Evolutionary conservation across 345 rosid genomes (phyloP).

Genomic region (Erucastrum elatum): DNA sequence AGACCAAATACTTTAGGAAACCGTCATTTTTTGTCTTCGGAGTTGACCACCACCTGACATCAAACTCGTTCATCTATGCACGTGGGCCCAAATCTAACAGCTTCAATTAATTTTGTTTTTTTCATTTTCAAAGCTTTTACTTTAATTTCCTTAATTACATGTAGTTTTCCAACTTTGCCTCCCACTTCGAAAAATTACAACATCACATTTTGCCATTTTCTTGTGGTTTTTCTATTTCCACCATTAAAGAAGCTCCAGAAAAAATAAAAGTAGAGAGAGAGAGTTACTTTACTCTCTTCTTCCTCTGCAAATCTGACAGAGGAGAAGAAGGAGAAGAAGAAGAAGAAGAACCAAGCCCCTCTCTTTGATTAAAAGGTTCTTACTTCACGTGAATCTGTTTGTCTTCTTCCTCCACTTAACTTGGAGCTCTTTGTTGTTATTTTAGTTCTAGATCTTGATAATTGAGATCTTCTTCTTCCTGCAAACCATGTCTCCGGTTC

Average conservation of each 20-base stretch:
- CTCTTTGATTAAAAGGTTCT: slow-evolving; percentile 28
- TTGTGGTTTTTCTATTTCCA: slow-evolving; percentile 24
- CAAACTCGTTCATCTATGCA: slow-evolving; percentile 45
- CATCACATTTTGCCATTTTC: slow-evolving; percentile 26
- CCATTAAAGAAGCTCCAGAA: slow-evolving; percentile 30
- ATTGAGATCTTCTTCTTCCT: slow-evolving; percentile 6
- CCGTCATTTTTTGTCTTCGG: slow-evolving; percentile 29
- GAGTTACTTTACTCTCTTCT: slow-evolving; percentile 38
- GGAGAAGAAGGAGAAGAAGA: not conserved
- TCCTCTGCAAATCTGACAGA: slow-evolving; percentile 28
- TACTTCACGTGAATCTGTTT: slow-evolving; percentile 10
- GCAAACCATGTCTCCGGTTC: slow-evolving; percentile 55
- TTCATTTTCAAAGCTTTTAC: slow-evolving; percentile 25
- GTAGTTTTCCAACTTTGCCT: slow-evolving; percentile 39
- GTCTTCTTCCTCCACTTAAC: slow-evolving; percentile 23
- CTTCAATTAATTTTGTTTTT: not conserved
- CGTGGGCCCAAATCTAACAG: slow-evolving; percentile 39
- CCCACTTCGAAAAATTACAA: slow-evolving; percentile 40
- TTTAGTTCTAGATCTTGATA: slow-evolving; percentile 21
- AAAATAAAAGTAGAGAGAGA: not conserved
- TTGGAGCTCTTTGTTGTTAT: slow-evolving; percentile 11
- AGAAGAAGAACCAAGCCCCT: not conserved
- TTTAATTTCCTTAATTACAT: slow-evolving; percentile 11
- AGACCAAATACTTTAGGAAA: slow-evolving; percentile 29
- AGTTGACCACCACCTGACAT: slow-evolving; percentile 47